Evolutionary conservation across 192 early-diverging fungal genomes (phyloP).

Genomic region (Entrophospora sp.): DNA sequence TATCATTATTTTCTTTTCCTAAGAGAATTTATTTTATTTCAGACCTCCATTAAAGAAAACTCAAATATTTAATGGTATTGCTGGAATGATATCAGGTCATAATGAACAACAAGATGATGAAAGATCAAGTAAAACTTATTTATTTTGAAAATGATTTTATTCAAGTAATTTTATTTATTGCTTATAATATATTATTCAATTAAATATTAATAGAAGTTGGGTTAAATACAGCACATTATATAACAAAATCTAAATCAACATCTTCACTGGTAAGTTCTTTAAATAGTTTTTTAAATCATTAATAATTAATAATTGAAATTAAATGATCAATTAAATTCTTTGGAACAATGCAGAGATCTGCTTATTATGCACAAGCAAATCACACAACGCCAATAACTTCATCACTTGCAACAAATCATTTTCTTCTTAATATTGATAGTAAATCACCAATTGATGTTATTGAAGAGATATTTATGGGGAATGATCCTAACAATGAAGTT

Average conservation of each 20-base stretch:
- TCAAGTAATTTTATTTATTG: neutral
- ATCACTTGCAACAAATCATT: neutral
- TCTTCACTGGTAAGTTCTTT: neutral
- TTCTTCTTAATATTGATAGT: neutral
- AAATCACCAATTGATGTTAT: too few relatives aligned
- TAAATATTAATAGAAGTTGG: neutral
- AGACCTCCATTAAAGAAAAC: conserved; percentile 27
- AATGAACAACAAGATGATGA: conserved; percentile 5
- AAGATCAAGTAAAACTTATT: neutral
- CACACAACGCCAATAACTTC: neutral
- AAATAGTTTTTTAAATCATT: neutral
- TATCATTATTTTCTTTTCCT: neutral
- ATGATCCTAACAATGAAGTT: too few relatives aligned
- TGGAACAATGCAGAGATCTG: too few relatives aligned
- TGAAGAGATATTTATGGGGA: too few relatives aligned
- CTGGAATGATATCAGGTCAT: neutral
- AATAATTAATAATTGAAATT: neutral
- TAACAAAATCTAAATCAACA: neutral
- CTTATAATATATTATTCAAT: neutral
- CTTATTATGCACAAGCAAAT: too few relatives aligned
- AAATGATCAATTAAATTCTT: neutral
- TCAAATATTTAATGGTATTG: conserved; percentile 21
- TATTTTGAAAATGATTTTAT: neutral
- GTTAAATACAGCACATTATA: neutral
- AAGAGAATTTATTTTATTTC: too few relatives aligned